Base-by-base conservation (phyloP, 139 green algal genomes). In the Zygnema circumcarinatum region DNA sequence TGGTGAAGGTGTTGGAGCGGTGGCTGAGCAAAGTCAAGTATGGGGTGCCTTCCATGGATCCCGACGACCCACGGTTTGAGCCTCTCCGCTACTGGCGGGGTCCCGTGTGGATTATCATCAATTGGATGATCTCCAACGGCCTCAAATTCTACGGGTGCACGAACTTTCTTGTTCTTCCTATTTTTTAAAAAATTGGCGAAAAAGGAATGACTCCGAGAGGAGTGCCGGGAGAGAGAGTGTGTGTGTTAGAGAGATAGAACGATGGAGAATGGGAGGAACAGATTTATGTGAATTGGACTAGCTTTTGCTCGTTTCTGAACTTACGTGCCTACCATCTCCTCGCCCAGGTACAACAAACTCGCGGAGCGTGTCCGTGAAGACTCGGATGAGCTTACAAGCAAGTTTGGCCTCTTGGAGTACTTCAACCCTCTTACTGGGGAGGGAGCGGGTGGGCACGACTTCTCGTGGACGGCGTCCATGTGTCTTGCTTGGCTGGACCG, bases 381-480 rank as follows among this genome's bases (percentile, higher is more conserved):
- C 21, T 88, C 83, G 1, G 11, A 80, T 35, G 36, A 69, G 21
- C 69, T 88, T 29, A 88, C 83, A 29, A 31, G n/a, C 32, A 36
- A 36, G 67, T 53, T 62, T 1, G 83, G 83, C 1, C 52, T 89
- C n/a, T 25, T 62, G 25, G 84, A 89, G 74, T 89, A 89, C 84
- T 89, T 89, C 54, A 36, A 89, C 74, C 74, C 74, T 7, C 16
- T 85, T 1, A 89, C 47, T 20, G 84, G 84, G 20, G 7, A 72
- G 39, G 84, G 84, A 31, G 74, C 52, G n/a, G 84, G 84, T 62
- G 84, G 84, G 2, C 31, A 56, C 47, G n/a, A 53, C 42, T 89
- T 89, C 74, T 89, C 84, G 0, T 89, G 84, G 84, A 89, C 84
- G 0, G 84, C 84, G 0, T 39, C 84, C 41, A 89, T 89, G 74